Base-by-base conservation (phyloP, 2,329 filamentous ascomycete species). In the Diplodia scrobiculata region DNA sequence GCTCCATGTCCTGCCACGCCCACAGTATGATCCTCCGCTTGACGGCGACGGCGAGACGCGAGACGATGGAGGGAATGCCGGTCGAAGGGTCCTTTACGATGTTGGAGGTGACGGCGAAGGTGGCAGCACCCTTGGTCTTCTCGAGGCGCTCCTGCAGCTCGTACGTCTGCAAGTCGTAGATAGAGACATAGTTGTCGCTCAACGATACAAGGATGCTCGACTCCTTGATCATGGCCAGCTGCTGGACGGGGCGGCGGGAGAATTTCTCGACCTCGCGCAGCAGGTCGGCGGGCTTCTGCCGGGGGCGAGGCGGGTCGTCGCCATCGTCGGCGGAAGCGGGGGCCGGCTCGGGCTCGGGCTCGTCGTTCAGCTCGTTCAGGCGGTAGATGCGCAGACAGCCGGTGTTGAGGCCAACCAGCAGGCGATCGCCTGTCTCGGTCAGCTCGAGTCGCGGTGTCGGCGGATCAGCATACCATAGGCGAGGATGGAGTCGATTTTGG, bases 1-100 rank as follows among this genome's bases (percentile, higher is more conserved):
- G 83, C 80, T 98, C 95, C 82, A 92, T 95, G 76, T 97, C 93
- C 72, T 95, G 90, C 95, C 96, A 99, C 73, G 89, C 91, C 93
- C 95, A 99, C 65, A 97, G 79, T 68, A 98, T 77, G 63, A 99
- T 83, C 72, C 91, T 91, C 73, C 95, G 84, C 83, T 98, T 98
- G 38, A 97, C 91, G 4, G 92, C 92, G 11, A 99, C 94, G 6
- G 92, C 95, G 62, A 99, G 82, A 45, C 92, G 85, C 65, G 92
- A 96, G 70, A 98, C 93, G 66, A 99, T 96, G 71, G 94, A 91
- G 0, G 92, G 93, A 59, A 99, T 93, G 27, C 91, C 91, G 0
- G 92, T 97, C 59, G 87, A 86, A 5, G 88, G 81, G 77, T 99
- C 95, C 76, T 95, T 94, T 71, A 96, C 90, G 65, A 98, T 96